A percentile compares a stretch with the other conserved stretches of the same genome.
Conservation (phyloP, 805 yeast genomes). For the Pichia phayaonensis region DNA sequence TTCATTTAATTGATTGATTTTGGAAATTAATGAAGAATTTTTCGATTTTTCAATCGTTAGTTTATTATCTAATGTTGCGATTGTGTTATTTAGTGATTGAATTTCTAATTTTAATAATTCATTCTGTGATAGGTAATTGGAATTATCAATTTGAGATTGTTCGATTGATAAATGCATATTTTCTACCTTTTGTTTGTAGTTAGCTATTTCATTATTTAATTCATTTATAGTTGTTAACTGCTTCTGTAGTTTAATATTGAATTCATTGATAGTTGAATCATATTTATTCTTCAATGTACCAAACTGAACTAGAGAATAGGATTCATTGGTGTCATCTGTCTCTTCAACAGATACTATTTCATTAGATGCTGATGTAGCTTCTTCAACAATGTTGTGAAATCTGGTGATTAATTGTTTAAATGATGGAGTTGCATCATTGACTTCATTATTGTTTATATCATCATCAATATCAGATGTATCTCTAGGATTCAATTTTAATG, state of each 20-base stretch:
- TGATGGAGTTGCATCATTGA: background rate
- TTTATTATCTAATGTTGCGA: slow-evolving; percentile 1
- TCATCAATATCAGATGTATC: background rate
- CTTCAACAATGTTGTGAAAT: background rate
- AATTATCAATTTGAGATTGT: background rate
- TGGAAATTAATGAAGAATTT: background rate
- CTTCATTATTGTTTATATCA: background rate
- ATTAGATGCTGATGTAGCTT: background rate
- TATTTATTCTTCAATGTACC: slow-evolving; percentile 2
- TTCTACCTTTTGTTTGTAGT: slow-evolving; percentile 2
- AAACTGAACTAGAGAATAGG: background rate
- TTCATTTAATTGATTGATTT: slow-evolving; percentile 1
- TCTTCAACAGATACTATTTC: background rate
- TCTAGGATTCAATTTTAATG: background rate
- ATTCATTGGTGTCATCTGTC: background rate
- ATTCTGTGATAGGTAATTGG: background rate
- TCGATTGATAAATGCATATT: slow-evolving; percentile 4
- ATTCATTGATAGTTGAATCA: background rate
- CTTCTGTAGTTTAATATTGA: background rate
- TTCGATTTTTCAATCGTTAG: slow-evolving; percentile 6
- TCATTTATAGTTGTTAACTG: background rate
- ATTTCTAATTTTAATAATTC: slow-evolving; percentile 3
- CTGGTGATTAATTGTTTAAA: background rate
- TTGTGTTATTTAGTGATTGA: background rate
- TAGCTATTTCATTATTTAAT: slow-evolving; percentile 3